A percentile compares a stretch with the other conserved stretches of the same genome.
Evolutionary conservation across 2,329 filamentous ascomycete genomes (phyloP).

Genomic region (Plenodomus tracheiphilus): DNA sequence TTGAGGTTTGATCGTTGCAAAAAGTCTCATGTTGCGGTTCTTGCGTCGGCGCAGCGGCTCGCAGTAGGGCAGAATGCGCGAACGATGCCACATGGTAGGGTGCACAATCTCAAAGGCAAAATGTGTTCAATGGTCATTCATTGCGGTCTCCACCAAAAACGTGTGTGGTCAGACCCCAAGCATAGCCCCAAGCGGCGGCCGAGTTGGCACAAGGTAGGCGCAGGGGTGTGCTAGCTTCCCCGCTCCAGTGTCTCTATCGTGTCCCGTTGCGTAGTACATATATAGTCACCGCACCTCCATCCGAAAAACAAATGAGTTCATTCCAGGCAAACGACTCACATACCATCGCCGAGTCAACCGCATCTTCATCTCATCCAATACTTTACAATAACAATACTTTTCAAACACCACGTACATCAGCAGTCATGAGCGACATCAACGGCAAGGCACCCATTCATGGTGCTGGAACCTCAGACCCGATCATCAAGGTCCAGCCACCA

Average conservation of each 20-base stretch:
- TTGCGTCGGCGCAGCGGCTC: background rate
- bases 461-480: constrained; percentile 27
- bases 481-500: constrained; percentile 73
- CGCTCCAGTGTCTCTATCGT: constrained; percentile 14
- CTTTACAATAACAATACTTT: constrained; percentile 13
- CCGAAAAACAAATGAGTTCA: constrained; percentile 5
- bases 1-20: constrained; percentile 2
- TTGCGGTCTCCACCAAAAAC: background rate
- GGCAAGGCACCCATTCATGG: constrained; percentile 42
- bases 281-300: constrained; percentile 17
- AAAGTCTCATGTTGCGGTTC: background rate
- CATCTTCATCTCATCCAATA: constrained; percentile 32
- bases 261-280: constrained; percentile 16
- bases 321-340: constrained; percentile 13
- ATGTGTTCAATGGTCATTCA: constrained; percentile 3
- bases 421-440: constrained; percentile 37
- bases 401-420: constrained; percentile 11
- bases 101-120: background rate
- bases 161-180: constrained; percentile 7
- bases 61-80: background rate
- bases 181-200: constrained; percentile 21
- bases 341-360: constrained; percentile 21
- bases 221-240: constrained; percentile 22
- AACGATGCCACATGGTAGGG: background rate
- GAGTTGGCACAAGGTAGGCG: constrained; percentile 6